Conservation (phyloP, 129 eudicot genomes). For the Sambucus nigra region DNA sequence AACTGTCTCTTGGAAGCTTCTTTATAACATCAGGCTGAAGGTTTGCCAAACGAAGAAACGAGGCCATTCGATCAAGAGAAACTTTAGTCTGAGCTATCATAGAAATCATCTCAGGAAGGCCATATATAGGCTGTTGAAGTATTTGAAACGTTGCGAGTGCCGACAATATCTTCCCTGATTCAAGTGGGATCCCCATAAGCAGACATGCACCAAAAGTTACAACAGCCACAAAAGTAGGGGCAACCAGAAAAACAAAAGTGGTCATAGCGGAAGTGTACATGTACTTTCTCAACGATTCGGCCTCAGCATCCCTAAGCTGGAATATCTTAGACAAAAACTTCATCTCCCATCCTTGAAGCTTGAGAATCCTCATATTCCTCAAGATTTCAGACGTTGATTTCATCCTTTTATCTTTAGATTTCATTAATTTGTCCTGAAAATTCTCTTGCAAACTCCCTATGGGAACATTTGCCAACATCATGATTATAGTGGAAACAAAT, state of each 20-base stretch:
- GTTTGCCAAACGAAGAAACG: too few species aligned
- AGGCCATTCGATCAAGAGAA: slow-evolving; percentile 66
- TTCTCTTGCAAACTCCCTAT: slow-evolving; percentile 46
- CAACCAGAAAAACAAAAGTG: slow-evolving; percentile 45
- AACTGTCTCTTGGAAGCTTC: too few species aligned
- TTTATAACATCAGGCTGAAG: too few species aligned
- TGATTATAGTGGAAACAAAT: slow-evolving; percentile 40
- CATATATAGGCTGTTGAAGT: slow-evolving; percentile 69
- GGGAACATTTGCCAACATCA: slow-evolving; percentile 68
- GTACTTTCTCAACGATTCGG: slow-evolving; percentile 49
- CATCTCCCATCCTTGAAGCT: slow-evolving; percentile 89
- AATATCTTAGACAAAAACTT: slow-evolving; percentile 53
- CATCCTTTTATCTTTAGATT: slow-evolving; percentile 72
- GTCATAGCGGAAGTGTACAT: slow-evolving; percentile 33
- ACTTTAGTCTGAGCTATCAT: slow-evolving; percentile 69
- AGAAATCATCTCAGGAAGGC: slow-evolving; percentile 65
- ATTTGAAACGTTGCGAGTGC: slow-evolving; percentile 70
- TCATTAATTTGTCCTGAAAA: slow-evolving; percentile 61
- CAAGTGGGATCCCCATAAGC: slow-evolving; percentile 68
- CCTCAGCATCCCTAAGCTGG: slow-evolving; percentile 37
- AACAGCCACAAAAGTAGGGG: too few species aligned
- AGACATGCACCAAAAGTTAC: too few species aligned
- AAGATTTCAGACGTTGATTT: slow-evolving; percentile 79
- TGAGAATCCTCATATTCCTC: slow-evolving; percentile 78
- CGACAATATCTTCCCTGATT: slow-evolving; percentile 73